These are phyloP conservation scores for Talaromyces piceae DNA, from an alignment of 2,329 filamentous ascomycete genomes.

Conservation along the genomic window DNA sequence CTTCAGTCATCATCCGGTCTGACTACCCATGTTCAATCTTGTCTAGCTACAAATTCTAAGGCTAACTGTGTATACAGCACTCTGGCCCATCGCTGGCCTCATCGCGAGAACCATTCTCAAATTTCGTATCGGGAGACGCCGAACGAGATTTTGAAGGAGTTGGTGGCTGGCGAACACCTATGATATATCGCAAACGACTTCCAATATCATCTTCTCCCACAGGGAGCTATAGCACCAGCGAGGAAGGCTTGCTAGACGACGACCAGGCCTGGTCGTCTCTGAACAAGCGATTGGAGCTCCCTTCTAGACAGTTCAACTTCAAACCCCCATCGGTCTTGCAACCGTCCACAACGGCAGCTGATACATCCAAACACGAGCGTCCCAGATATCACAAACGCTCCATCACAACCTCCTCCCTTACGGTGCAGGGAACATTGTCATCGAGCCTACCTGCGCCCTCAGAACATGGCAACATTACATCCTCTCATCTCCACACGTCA, in stretches of 20 bases:
- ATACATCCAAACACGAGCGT: neutral
- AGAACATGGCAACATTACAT: constrained; percentile 8
- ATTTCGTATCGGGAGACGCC: constrained; percentile 25
- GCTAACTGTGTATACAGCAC: constrained; percentile 4
- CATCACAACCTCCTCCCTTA: constrained; percentile 25
- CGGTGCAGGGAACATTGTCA: neutral
- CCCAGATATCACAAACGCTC: constrained; percentile 26
- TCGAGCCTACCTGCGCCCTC: constrained; percentile 8
- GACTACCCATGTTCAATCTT: neutral
- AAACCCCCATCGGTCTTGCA: constrained; percentile 1
- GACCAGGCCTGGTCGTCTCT: constrained; percentile 33
- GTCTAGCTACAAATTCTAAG: neutral
- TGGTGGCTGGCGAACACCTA: constrained; percentile 31
- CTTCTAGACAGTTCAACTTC: constrained; percentile 23
- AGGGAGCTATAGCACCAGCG: constrained; percentile 6
- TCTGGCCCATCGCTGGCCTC: neutral
- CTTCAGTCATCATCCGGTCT: neutral
- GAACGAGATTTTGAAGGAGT: constrained; percentile 39
- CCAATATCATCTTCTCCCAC: constrained; percentile 18
- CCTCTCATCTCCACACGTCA: constrained; percentile 15
- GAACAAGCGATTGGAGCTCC: constrained; percentile 27
- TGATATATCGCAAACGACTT: constrained; percentile 16
- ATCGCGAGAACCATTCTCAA: constrained; percentile 16
- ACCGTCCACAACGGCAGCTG: constrained; percentile 5
- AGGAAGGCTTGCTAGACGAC: constrained; percentile 20